Conservation (phyloP, 2,329 filamentous ascomycete species). For the Metarhizium brunneum region DNA sequence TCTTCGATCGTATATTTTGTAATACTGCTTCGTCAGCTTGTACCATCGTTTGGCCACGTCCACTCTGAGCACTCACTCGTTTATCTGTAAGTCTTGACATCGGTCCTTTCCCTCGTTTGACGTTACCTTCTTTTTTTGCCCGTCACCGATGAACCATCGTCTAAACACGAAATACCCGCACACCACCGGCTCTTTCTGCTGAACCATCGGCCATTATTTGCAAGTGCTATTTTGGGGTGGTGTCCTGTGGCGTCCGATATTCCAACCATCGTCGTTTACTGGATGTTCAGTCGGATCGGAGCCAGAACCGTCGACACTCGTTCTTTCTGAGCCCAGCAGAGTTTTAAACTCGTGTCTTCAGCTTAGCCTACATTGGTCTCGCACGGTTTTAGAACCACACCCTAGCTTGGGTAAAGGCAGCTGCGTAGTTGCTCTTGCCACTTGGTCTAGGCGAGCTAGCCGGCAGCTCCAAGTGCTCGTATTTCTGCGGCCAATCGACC, state of each 20-base stretch:
- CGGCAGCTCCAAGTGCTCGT: no score
- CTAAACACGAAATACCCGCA: not conserved
- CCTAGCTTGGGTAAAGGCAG: no score
- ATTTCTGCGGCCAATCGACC: no score
- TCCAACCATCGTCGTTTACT: not conserved
- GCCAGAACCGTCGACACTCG: not conserved
- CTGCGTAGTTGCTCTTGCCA: no score
- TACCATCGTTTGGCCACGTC: conserved; percentile 1
- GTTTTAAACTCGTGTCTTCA: not conserved
- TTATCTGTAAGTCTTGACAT: not conserved
- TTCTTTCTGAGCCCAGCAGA: not conserved
- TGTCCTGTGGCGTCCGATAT: not conserved
- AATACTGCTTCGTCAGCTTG: not conserved
- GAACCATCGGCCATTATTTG: not conserved
- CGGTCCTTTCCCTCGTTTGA: not conserved
- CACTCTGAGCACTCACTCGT: not conserved
- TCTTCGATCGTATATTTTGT: not conserved
- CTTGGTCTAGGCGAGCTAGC: no score
- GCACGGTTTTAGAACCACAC: no score
- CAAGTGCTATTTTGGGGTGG: not conserved
- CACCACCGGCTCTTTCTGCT: not conserved
- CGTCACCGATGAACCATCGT: not conserved
- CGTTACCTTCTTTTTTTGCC: not conserved
- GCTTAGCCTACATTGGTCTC: no score
- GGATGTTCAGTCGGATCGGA: not conserved